phyloP scores from a whole-genome alignment of 192 early-diverging fungal genomes.

The Lunasporangiospora selenospora region DNA sequence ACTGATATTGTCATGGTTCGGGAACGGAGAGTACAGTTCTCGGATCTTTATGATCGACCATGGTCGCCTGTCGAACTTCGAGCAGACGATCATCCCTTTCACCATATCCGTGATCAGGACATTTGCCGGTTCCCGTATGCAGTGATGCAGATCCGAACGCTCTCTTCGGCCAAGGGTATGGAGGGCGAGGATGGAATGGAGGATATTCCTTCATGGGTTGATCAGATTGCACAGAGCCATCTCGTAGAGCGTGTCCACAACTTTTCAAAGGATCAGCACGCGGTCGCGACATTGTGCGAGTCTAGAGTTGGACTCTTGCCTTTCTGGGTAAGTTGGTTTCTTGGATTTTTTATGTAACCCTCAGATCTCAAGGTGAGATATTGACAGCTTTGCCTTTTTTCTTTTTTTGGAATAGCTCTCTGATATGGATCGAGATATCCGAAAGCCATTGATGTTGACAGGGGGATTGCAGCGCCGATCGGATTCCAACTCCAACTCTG shows the following conservation, averaged over 20 bases:
- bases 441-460: constrained; percentile 45
- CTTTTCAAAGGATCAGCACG: constrained; percentile 58
- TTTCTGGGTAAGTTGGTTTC: constrained; percentile 50
- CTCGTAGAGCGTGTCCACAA: constrained; percentile 61
- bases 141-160: constrained; percentile 85
- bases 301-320: constrained; percentile 54
- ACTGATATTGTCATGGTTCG: constrained; percentile 88
- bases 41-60: neutral
- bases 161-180: too few species aligned
- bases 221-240: constrained; percentile 71
- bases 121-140: constrained; percentile 84
- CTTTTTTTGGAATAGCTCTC: constrained; percentile 32
- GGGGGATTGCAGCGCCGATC: constrained; percentile 25
- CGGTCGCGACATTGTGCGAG: constrained; percentile 50
- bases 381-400: constrained; percentile 3
- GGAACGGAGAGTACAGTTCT: constrained; percentile 70
- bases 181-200: constrained; percentile 74
- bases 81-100: constrained; percentile 72
- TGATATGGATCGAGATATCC: constrained; percentile 59
- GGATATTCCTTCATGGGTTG: constrained; percentile 80
- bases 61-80: constrained; percentile 83
- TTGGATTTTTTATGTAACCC: constrained; percentile 1
- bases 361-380: too few species aligned
- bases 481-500: constrained; percentile 31
- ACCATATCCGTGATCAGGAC: constrained; percentile 60